Percentiles rank a stretch among this genome's conserved stretches.
These are phyloP conservation scores for Stephanodiscus triporus DNA, from an alignment of 108 stramenopile species.

Conservation along the genomic window DNA sequence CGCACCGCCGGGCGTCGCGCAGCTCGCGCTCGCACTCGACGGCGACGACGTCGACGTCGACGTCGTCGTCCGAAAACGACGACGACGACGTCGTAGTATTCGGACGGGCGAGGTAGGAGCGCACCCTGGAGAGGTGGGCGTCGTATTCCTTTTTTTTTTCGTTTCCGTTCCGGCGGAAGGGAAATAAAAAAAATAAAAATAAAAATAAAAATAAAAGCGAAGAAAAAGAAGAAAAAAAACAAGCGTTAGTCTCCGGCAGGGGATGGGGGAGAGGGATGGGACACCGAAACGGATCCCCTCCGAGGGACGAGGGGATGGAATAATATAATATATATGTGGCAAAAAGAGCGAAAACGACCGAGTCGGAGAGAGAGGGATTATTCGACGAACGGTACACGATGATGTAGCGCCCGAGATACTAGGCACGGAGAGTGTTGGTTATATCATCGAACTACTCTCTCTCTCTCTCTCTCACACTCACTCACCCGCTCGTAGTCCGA, in stretches of 20 bases:
- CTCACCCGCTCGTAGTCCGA: slow-evolving; percentile 70
- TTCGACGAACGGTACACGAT: too few relatives aligned
- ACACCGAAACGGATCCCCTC: too few relatives aligned
- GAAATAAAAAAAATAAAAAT: neutral
- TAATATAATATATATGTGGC: too few relatives aligned
- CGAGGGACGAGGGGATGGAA: too few relatives aligned
- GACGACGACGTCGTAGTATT: slow-evolving; percentile 10
- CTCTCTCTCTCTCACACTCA: too few relatives aligned
- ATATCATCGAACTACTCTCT: too few relatives aligned
- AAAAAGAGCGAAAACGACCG: too few relatives aligned
- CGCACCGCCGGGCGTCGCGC: slow-evolving; percentile 62
- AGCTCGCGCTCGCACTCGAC: slow-evolving; percentile 57
- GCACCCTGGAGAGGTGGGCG: slow-evolving; percentile 60
- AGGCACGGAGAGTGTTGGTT: too few relatives aligned
- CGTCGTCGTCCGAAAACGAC: slow-evolving; percentile 12
- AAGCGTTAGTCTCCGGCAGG: too few relatives aligned
- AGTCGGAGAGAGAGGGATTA: too few relatives aligned
- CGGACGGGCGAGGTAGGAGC: slow-evolving; percentile 61
- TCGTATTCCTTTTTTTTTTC: slow-evolving; percentile 67
- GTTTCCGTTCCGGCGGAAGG: neutral
- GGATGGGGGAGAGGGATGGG: too few relatives aligned
- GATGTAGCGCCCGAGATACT: neutral
- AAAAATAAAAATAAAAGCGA: neutral
- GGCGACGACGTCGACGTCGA: slow-evolving; percentile 7
- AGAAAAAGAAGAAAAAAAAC: too few relatives aligned